Percentiles rank a stretch among this genome's conserved stretches.
Evolutionary conservation across 2,329 filamentous ascomycete species (phyloP).

Genomic region (Scolecobasidium constrictum): DNA sequence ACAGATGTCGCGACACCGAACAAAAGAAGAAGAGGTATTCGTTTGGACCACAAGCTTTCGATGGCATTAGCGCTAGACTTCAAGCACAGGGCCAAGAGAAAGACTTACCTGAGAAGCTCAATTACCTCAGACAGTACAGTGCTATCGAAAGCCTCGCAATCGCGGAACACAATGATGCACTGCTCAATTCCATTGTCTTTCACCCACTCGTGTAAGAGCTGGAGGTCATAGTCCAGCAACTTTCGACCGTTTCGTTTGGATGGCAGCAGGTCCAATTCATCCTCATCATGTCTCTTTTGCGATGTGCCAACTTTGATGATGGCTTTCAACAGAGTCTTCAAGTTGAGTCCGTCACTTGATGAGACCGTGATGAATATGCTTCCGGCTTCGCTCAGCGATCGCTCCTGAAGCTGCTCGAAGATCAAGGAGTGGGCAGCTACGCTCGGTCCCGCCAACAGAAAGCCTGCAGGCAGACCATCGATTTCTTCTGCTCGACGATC

Average conservation of each 20-base stretch:
- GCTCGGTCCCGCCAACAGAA: conserved; percentile 69
- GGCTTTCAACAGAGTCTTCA: conserved; percentile 62
- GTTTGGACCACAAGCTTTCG: conserved; percentile 54
- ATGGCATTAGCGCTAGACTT: conserved; percentile 15
- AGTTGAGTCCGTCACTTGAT: conserved; percentile 60
- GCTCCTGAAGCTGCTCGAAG: conserved; percentile 54
- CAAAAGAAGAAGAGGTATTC: conserved; percentile 65
- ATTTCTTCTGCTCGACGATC: conserved; percentile 14
- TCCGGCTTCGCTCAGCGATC: conserved; percentile 27
- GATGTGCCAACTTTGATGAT: conserved; percentile 57
- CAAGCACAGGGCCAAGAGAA: neutral
- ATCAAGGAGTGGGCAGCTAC: conserved; percentile 64
- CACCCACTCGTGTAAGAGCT: conserved; percentile 53
- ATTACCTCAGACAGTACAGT: conserved; percentile 61
- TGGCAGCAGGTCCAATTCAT: conserved; percentile 23
- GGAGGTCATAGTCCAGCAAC: conserved; percentile 69
- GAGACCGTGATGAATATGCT: conserved; percentile 56
- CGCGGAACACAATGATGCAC: conserved; percentile 64
- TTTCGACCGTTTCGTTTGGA: conserved; percentile 43
- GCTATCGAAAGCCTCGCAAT: conserved; percentile 73
- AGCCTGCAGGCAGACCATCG: conserved; percentile 52
- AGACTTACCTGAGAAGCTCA: conserved; percentile 51
- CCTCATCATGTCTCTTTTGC: conserved; percentile 45
- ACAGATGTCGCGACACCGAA: conserved; percentile 76
- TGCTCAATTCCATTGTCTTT: conserved; percentile 42